Conservation (phyloP, 148 eudicot genomes). For the Rhododendron kiyosumense region DNA sequence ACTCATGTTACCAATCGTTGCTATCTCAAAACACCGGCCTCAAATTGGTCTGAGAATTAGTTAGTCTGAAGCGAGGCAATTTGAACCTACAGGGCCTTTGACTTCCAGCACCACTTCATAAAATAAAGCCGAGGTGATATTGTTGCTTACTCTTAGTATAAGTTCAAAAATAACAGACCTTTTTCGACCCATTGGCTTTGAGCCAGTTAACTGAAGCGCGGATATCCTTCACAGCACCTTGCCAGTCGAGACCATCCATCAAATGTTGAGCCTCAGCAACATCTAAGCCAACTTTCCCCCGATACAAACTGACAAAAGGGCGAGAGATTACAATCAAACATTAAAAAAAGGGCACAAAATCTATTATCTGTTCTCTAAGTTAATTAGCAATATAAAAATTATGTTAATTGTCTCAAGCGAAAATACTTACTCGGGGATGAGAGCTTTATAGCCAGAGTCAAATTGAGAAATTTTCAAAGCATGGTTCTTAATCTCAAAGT, state of each 20-base stretch:
- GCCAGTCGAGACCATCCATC: conserved; percentile 91
- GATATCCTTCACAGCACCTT: conserved; percentile 90
- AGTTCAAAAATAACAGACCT: conserved; percentile 37
- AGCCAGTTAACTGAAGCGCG: conserved; percentile 94
- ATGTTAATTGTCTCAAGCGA: background rate
- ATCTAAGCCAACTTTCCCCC: conserved; percentile 93
- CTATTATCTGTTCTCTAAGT: background rate
- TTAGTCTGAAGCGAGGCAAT: background rate
- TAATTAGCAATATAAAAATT: background rate
- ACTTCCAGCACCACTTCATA: background rate
- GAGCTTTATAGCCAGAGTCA: conserved; percentile 63
- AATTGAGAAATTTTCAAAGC: conserved; percentile 71
- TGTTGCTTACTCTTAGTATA: background rate
- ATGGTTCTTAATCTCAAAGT: conserved; percentile 82
- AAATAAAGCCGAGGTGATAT: background rate
- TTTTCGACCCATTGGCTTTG: conserved; percentile 83
- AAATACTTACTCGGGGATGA: conserved; percentile 68
- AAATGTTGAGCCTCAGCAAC: conserved; percentile 93
- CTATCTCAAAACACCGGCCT: background rate
- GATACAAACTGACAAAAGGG: conserved; percentile 63
- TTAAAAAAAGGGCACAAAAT: background rate
- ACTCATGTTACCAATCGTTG: background rate
- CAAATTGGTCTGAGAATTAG: background rate
- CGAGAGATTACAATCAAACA: background rate
- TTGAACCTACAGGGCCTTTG: background rate